A percentile compares a stretch with the other conserved stretches of the same genome.
Conservation (phyloP, 495 filamentous ascomycete genomes). For the Chlorociboria aeruginascens region DNA sequence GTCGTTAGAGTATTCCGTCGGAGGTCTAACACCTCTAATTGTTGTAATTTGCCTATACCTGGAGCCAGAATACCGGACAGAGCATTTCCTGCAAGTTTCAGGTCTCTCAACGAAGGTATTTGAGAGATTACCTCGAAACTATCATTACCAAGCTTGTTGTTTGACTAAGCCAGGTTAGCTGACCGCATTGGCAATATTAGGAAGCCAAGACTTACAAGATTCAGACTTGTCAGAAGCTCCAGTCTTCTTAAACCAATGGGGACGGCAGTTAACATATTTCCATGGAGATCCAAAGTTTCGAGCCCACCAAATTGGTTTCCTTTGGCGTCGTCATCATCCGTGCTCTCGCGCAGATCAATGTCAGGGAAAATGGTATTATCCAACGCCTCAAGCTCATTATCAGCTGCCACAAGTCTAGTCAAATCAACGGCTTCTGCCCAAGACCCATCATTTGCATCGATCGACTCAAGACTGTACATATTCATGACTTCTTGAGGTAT, state of each 20-base stretch:
- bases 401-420: constrained; percentile 76
- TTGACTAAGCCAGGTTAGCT: constrained; percentile 40
- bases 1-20: constrained; percentile 68
- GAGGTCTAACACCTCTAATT: constrained; percentile 71
- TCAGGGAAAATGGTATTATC: constrained; percentile 69
- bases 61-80: constrained; percentile 52
- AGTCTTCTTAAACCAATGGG: constrained; percentile 68
- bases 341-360: constrained; percentile 39
- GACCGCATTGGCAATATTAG: not conserved
- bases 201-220: constrained; percentile 43
- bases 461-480: constrained; percentile 71
- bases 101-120: constrained; percentile 57
- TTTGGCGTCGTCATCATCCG: constrained; percentile 47
- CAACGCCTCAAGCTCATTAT: constrained; percentile 76
- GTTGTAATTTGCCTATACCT: constrained; percentile 42
- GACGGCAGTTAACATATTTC: constrained; percentile 59
- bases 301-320: constrained; percentile 68
- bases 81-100: constrained; percentile 71
- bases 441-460: constrained; percentile 39
- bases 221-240: constrained; percentile 61
- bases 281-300: constrained; percentile 74
- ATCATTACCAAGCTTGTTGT: constrained; percentile 63
- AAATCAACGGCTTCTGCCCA: constrained; percentile 96
- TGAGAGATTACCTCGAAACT: constrained; percentile 61
- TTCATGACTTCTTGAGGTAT: constrained; percentile 75